phyloP scores from a whole-genome alignment of 129 eudicot species.

The Solidago caesia region DNA sequence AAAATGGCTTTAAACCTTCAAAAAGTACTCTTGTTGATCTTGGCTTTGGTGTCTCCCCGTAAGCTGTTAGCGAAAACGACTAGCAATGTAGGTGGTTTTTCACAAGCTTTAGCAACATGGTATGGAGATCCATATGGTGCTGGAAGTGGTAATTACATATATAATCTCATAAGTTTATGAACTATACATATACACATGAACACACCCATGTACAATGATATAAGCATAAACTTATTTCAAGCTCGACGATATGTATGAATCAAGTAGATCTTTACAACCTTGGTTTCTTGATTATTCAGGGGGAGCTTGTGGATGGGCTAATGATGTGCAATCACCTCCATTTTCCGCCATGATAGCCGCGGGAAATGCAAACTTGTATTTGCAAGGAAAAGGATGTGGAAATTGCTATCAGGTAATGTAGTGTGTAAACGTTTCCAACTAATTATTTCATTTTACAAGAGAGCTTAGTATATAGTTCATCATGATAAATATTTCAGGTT shows the following conservation, averaged over 20 bases:
- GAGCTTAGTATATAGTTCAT: background rate
- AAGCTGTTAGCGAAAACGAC: conserved; percentile 10
- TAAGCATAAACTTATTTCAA: background rate
- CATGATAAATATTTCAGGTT: conserved; percentile 25
- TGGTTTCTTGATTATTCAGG: conserved; percentile 19
- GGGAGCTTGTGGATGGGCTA: conserved; percentile 48
- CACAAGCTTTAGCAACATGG: conserved; percentile 49
- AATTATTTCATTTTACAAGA: background rate
- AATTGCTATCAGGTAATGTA: conserved; percentile 40
- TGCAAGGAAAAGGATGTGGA: conserved; percentile 47
- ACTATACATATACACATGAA: background rate
- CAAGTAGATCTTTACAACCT: background rate
- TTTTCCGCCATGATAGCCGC: conserved; percentile 45
- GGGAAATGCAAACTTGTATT: conserved; percentile 39
- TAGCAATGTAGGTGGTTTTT: conserved; percentile 18
- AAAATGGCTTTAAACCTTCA: conserved; percentile 16
- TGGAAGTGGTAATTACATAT: conserved; percentile 40
- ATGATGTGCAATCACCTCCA: conserved; percentile 35
- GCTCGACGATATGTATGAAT: background rate
- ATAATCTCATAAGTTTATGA: background rate
- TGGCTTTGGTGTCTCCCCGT: conserved; percentile 20
- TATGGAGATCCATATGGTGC: conserved; percentile 40
- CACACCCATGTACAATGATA: background rate
- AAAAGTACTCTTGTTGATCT: conserved; percentile 7
- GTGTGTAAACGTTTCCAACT: background rate